Evolutionary conservation across 2,329 filamentous ascomycete genomes (phyloP).

Genomic region (Pezicula carpinea): DNA sequence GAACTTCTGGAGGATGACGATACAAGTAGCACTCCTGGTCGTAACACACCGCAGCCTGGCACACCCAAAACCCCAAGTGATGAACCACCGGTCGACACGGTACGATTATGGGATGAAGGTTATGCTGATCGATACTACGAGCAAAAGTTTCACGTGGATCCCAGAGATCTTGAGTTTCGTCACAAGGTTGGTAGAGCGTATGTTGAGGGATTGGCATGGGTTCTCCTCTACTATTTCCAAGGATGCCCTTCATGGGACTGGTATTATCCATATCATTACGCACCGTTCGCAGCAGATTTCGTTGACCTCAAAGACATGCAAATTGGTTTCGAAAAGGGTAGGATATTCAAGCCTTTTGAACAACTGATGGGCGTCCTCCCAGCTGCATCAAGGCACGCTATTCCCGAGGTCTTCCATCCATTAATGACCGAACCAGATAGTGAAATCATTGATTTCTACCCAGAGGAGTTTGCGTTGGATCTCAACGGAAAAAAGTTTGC

Average conservation of each 20-base stretch:
- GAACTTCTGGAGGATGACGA: slow-evolving; percentile 59
- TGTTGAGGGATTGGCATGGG: slow-evolving; percentile 92
- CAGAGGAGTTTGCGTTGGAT: slow-evolving; percentile 87
- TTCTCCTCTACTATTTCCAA: slow-evolving; percentile 95
- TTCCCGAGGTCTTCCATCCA: slow-evolving; percentile 82
- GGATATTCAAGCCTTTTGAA: slow-evolving; percentile 86
- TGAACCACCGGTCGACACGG: slow-evolving; percentile 69
- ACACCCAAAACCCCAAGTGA: slow-evolving; percentile 46
- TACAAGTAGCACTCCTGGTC: slow-evolving; percentile 49
- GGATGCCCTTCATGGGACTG: slow-evolving; percentile 98
- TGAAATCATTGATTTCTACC: slow-evolving; percentile 96
- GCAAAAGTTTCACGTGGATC: slow-evolving; percentile 86
- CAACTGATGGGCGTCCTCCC: slow-evolving; percentile 98
- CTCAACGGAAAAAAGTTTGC: slow-evolving; percentile 98
- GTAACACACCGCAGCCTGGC: slow-evolving; percentile 49
- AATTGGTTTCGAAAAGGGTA: slow-evolving; percentile 77
- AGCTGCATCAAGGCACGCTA: slow-evolving; percentile 84
- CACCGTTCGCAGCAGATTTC: slow-evolving; percentile 95
- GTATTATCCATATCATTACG: slow-evolving; percentile 99
- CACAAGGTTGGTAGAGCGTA: slow-evolving; percentile 88
- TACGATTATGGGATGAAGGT: slow-evolving; percentile 90
- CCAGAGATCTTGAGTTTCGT: slow-evolving; percentile 78
- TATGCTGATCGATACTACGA: slow-evolving; percentile 96
- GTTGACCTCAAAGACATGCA: slow-evolving; percentile 74
- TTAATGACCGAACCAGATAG: slow-evolving; percentile 87